Evolutionary conservation across 495 filamentous ascomycete genomes (phyloP), one percentile per base, ranked within the genome.

Genomic region (Saxophila tyrrhenica): DNA sequence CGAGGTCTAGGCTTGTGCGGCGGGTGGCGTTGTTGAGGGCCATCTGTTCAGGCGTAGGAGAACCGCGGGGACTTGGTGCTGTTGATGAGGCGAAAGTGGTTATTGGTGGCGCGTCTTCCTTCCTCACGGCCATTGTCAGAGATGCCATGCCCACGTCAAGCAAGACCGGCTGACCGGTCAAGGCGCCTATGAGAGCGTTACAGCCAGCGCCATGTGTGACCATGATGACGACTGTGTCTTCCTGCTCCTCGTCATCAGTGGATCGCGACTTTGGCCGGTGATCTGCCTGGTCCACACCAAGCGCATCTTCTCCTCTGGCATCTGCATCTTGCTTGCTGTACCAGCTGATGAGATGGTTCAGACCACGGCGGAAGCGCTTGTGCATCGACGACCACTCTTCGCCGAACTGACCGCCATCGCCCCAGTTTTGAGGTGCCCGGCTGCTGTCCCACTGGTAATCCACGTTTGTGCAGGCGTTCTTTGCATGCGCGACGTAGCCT

Each of bases 311-410:
- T 56, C 56, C 47, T 57, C 60, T 58, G 22, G 65, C 59, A 23
- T 63, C 67, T 0, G 53, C 53, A 20, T 71, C 55, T 60, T 83
- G 76, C 49, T 75, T 70, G 52, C 79, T 76, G 59, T 96, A 96
- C 88, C 88, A 95, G 45, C 78, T 70, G 1, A 97, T 70, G 73
- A 97, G 77, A 16, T 76, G 73, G 49, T 83, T 77, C 49, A 94
- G 67, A 1, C 90, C 90, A 55, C 75, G 78, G 29, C 86, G 76
- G 54, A 97, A 92, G 20, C 92, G 77, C 63, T 80, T 83, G 65
- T 97, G 94, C 91, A 99, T 96, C 2, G 76, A 67, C 38, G 87
- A 84, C 92, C 92, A 99, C 69, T 97, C 92, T 64, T 99, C 92
- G 0, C 86, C 89, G 56, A 86, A 85, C 21, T 85, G 78, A 11